Conservation (phyloP, 805 yeast genomes). For the Suhomyces prunicola region DNA sequence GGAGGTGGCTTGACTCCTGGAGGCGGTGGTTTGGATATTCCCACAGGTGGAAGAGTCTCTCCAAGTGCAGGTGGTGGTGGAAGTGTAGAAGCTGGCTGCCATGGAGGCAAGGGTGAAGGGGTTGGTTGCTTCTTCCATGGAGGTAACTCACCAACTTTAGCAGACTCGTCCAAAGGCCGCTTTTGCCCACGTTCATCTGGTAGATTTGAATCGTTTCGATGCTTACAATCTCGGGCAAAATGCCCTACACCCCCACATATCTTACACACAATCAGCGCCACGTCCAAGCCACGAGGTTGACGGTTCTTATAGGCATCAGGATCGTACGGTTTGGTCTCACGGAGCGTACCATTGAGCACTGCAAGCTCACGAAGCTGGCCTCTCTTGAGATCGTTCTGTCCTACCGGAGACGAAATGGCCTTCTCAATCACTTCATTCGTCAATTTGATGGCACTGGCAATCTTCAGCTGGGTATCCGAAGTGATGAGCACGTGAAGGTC, state of each 20-base stretch:
- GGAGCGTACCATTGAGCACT: constrained; percentile 85
- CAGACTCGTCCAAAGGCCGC: neutral
- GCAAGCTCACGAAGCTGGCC: constrained; percentile 92
- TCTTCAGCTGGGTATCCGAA: constrained; percentile 75
- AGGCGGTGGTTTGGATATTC: constrained; percentile 9
- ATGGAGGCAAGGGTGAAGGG: constrained; percentile 22
- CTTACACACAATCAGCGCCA: constrained; percentile 61
- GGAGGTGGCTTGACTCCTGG: constrained; percentile 7
- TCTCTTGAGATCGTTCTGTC: constrained; percentile 87
- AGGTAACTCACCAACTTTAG: constrained; percentile 8
- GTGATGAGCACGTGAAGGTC: constrained; percentile 86
- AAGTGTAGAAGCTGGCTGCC: constrained; percentile 11
- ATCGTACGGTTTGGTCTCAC: constrained; percentile 67
- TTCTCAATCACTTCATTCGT: constrained; percentile 75
- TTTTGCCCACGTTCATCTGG: neutral
- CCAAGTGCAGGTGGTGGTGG: constrained; percentile 8
- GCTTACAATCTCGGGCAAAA: constrained; percentile 80
- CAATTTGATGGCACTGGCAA: constrained; percentile 68
- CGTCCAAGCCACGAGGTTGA: constrained; percentile 37
- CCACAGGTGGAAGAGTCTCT: constrained; percentile 9
- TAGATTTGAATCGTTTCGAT: constrained; percentile 14
- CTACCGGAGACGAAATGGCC: constrained; percentile 87
- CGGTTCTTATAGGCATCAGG: constrained; percentile 39
- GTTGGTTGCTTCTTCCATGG: constrained; percentile 27
- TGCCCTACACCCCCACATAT: constrained; percentile 84